These are phyloP conservation scores for Eurotiales sp. DNA, from an alignment of 2,329 filamentous ascomycete genomes.

Conservation along the genomic window DNA sequence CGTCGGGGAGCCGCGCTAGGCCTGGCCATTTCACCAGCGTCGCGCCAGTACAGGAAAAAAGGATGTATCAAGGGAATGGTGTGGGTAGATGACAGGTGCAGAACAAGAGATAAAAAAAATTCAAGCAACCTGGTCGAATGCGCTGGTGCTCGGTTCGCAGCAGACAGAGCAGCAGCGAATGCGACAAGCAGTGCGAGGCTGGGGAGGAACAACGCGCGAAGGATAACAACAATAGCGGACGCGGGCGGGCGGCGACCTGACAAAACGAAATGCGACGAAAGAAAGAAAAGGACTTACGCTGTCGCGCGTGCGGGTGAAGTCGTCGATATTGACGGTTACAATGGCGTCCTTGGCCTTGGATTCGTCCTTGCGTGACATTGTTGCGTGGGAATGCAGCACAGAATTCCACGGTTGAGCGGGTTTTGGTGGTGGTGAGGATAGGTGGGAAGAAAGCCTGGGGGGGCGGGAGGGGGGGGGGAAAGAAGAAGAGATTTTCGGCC, in stretches of 20 bases:
- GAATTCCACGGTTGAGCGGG: neutral
- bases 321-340: constrained; percentile 57
- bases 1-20: constrained; percentile 5
- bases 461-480: constrained; percentile 10
- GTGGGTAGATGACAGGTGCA: too few species aligned
- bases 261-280: neutral
- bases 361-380: constrained; percentile 39
- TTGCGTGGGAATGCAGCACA: constrained; percentile 13
- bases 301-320: constrained; percentile 76
- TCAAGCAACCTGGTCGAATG: too few species aligned
- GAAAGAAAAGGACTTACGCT: constrained; percentile 58
- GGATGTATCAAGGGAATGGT: too few species aligned
- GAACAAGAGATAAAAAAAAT: too few species aligned
- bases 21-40: constrained; percentile 10
- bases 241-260: neutral
- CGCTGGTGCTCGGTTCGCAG: too few species aligned
- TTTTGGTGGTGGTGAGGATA: neutral
- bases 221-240: neutral
- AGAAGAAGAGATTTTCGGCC: constrained; percentile 15
- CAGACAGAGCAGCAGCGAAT: too few species aligned
- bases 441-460: constrained; percentile 13
- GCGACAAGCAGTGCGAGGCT: too few species aligned
- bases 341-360: constrained; percentile 31
- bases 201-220: neutral
- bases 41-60: neutral